These are phyloP conservation scores for Nicotiana knightiana DNA, from an alignment of 257 asterid species.

Conservation along the genomic window DNA sequence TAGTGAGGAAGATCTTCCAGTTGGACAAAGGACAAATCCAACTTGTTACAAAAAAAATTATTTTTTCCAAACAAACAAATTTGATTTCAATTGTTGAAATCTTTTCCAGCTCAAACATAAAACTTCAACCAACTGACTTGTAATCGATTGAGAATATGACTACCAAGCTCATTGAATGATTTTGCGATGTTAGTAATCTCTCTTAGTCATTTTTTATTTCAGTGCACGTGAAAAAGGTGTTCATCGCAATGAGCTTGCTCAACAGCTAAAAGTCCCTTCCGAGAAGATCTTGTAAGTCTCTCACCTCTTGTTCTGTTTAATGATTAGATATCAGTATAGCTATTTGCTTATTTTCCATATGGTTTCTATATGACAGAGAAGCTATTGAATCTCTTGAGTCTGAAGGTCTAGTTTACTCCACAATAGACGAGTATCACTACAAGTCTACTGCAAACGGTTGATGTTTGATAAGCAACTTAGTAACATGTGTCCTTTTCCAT, in stretches of 20 bases:
- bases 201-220: conserved; percentile 23
- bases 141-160: neutral
- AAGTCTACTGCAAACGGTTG: conserved; percentile 65
- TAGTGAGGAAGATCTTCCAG: neutral
- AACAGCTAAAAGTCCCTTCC: conserved; percentile 45
- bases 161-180: neutral
- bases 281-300: conserved; percentile 45
- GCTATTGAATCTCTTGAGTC: conserved; percentile 52
- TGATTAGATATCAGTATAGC: neutral
- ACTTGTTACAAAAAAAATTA: neutral
- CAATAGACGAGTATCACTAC: conserved; percentile 68
- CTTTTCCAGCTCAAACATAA: neutral
- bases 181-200: neutral
- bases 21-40: neutral
- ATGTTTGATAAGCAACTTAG: conserved; percentile 1
- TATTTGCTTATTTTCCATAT: neutral
- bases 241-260: conserved; percentile 50
- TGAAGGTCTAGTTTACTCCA: conserved; percentile 69
- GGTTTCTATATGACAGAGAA: conserved; percentile 41
- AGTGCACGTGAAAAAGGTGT: conserved; percentile 56
- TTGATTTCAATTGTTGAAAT: neutral
- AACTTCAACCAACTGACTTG: neutral
- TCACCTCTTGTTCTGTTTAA: neutral
- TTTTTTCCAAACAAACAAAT: neutral
- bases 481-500: neutral